Base-by-base conservation (phyloP, 176 grass and related monocot genomes). In the Oryza australiensis region DNA sequence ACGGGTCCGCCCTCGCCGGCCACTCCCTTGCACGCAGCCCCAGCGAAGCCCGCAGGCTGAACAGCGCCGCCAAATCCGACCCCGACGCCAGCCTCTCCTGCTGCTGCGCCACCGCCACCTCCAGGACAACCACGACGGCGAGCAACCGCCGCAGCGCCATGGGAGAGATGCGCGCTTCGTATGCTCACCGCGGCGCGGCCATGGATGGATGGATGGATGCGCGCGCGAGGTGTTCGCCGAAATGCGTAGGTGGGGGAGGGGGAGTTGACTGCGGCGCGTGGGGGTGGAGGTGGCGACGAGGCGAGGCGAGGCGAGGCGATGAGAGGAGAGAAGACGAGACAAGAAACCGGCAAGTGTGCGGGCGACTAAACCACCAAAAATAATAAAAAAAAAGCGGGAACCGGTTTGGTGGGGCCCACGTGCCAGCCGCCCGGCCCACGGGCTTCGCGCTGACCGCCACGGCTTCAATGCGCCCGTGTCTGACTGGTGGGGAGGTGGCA, bases 1-100 rank as follows among this genome's bases (percentile, higher is more conserved):
- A 99, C 3, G 96, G 93, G 87, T 93, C 89, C 1, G 80, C 37
- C 78, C 26, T 82, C 0, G 68, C 55, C 12, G 96, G 96, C 96
- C 96, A 99, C 29, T 99, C 83, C 22, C 83, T 70, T 18, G 89
- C 85, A 0, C 92, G 96, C 20, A 95, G 43, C 0, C 87, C 87
- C 45, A 98, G 93, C 24, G 96, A 95, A 5, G 62, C 66, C 0
- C 96, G 96, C 24, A 98, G 87, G 87, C 80, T 90, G 89, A 87
- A 82, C 1, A 99, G 83, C 23, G 35, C 96, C 48, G 69, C 74
- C 9, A 68, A 70, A 83, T 98, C 96, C 48, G 38, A 23, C 26
- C 5, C 32, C 81, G 84, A 91, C 55, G 83, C 42, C 45, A 90
- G 68, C 66, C 68, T 79, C 68, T 14, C 57, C 70, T 73, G 64